Base-by-base conservation (phyloP, 1,284 basidiomycete genomes). In the Ceratobasidium sp. region DNA sequence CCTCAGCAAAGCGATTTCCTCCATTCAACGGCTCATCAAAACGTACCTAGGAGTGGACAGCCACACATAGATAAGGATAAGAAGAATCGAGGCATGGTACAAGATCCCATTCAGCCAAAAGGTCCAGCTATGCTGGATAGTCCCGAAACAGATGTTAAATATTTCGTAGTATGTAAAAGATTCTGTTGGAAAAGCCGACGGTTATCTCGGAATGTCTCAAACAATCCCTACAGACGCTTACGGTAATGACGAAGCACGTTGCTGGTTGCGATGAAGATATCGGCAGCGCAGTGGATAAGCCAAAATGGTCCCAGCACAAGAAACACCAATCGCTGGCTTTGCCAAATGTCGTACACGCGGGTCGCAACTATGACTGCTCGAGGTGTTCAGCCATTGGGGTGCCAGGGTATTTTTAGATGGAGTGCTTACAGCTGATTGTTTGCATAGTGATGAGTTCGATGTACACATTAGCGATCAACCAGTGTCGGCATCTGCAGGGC, bases 21-120 rank as follows among this genome's bases (percentile, higher is more conserved):
- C 39, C 39, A 13, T 41, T 41, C 24, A 2, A 4, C 6, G 7
- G 46, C n/a, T 4, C 4, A 49, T 14, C n/a, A 34, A 34, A 22
- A 27, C 65, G 9, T 69, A 69, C 66, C 66, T 69, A 24, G 66
- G 66, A 13, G 66, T 69, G 19, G 66, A 69, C 11, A 69, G 27
- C 66, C 66, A 69, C 1, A 53, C 66, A 34, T 53, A 69, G 3
- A 69, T 22, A 2, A 69, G n/a, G 11, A 69, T 34, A 13, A 48
- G 9, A 34, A 69, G 53, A 14, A 69, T 69, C 31, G 53, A 14
- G 16, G 53, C 66, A 31, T 69, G 53, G 39, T 39, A 69, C 16
- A 69, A 31, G 24, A 69, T 69, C 6, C 66, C 66, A n/a, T 69
- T 69, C 9, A 69, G 39, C 66, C 66, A 69, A 29, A 69, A 51